A percentile compares a stretch with the other conserved stretches of the same genome.
Conservation (phyloP, 129 eudicot genomes). For the Chrysanthemum makinoi region DNA sequence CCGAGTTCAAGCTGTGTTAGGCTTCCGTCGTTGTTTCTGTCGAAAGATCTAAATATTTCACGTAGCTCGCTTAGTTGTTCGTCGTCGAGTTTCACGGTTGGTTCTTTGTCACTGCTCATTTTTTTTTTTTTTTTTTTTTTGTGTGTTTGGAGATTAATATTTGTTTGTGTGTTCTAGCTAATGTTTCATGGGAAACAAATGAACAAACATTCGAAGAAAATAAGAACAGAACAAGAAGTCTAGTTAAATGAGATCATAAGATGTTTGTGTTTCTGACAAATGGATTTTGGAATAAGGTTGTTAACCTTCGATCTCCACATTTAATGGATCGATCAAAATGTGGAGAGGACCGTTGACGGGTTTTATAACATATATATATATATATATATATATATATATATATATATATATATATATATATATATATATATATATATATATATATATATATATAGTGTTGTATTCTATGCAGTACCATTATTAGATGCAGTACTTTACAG, state of each 20-base stretch:
- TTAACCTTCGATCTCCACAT: conserved; percentile 34
- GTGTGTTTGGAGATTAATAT: not conserved
- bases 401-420: too few species aligned
- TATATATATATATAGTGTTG: too few species aligned
- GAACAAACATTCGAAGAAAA: conserved; percentile 9
- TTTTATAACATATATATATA: conserved; percentile 16
- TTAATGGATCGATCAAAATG: conserved; percentile 38
- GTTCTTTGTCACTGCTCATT: conserved; percentile 41
- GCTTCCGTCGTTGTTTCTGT: conserved; percentile 94
- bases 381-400: too few species aligned
- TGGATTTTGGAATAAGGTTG: conserved; percentile 25
- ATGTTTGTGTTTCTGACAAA: conserved; percentile 12
- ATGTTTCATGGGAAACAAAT: conserved; percentile 18
- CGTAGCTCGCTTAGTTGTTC: conserved; percentile 78
- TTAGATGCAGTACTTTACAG: too few species aligned
- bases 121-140: conserved; percentile 18
- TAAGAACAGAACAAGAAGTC: not conserved
- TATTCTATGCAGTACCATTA: too few species aligned
- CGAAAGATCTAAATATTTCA: conserved; percentile 87
- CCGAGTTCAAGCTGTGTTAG: conserved; percentile 93
- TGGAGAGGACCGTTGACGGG: conserved; percentile 37
- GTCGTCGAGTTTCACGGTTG: conserved; percentile 61
- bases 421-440: too few species aligned
- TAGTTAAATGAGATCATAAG: not conserved
- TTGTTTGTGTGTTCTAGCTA: not conserved